These are phyloP conservation scores for Epichloe glyceriae DNA, from an alignment of 2,329 filamentous ascomycete species.

Conservation along the genomic window DNA sequence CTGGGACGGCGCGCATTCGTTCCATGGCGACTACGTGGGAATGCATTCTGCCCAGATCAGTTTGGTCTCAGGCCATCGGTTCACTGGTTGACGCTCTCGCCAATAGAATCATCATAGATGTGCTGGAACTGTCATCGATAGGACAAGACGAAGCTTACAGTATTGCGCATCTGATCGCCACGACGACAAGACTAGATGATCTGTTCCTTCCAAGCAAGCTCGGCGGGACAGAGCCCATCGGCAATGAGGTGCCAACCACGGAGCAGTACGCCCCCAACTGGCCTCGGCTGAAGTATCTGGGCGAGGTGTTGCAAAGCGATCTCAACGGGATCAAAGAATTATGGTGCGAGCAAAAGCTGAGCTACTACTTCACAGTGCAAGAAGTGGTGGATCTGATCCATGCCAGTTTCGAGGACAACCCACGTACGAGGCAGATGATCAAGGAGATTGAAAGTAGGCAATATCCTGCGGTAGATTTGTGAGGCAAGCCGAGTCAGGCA, in stretches of 20 bases:
- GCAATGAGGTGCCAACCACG: constrained; percentile 37
- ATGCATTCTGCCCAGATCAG: constrained; percentile 43
- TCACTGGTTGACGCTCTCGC: constrained; percentile 46
- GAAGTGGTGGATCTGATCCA: constrained; percentile 51
- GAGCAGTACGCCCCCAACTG: constrained; percentile 48
- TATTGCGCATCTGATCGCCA: constrained; percentile 44
- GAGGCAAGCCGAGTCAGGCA: not conserved
- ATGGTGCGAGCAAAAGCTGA: constrained; percentile 54
- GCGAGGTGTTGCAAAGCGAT: constrained; percentile 53
- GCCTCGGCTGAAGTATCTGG: constrained; percentile 51
- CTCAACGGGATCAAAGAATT: constrained; percentile 48
- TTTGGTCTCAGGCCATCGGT: constrained; percentile 50
- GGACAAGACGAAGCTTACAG: constrained; percentile 51
- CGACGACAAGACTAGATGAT: constrained; percentile 45
- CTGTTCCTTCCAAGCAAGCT: constrained; percentile 40
- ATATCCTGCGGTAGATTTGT: constrained; percentile 19
- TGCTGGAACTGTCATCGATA: constrained; percentile 48
- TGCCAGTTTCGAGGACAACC: constrained; percentile 52
- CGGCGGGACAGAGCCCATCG: constrained; percentile 12
- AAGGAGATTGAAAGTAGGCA: constrained; percentile 43
- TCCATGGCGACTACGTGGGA: constrained; percentile 44
- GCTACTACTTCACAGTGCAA: constrained; percentile 45
- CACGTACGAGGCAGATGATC: constrained; percentile 43
- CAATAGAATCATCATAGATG: constrained; percentile 45
- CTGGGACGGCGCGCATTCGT: constrained; percentile 39